Percentiles rank a stretch among this genome's conserved stretches.
Evolutionary conservation across 306 rosid genomes (phyloP).

Genomic region (Malus orientalis): DNA sequence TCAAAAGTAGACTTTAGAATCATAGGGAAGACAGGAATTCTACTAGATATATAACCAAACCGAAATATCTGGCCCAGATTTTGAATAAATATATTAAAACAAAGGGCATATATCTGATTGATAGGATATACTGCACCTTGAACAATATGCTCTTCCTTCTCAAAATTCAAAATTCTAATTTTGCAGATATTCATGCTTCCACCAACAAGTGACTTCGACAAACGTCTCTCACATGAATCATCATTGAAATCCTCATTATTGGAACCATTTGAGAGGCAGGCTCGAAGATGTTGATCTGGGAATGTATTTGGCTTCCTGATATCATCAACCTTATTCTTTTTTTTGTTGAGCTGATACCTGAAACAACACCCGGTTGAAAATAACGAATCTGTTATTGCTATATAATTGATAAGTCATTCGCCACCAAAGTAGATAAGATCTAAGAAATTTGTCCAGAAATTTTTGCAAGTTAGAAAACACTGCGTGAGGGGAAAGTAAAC

Average conservation of each 20-base stretch:
- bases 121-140: slow-evolving; percentile 52
- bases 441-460: background rate
- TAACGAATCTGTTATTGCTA: background rate
- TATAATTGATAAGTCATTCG: background rate
- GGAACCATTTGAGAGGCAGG: slow-evolving; percentile 32
- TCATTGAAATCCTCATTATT: slow-evolving; percentile 59
- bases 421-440: background rate
- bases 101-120: background rate
- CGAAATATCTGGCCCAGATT: background rate
- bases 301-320: slow-evolving; percentile 39
- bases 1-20: slow-evolving; percentile 10
- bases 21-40: slow-evolving; percentile 18
- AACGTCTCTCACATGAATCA: slow-evolving; percentile 33
- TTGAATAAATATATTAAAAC: background rate
- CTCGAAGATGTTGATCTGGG: slow-evolving; percentile 29
- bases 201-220: slow-evolving; percentile 76
- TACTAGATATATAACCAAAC: slow-evolving; percentile 6
- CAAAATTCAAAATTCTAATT: slow-evolving; percentile 46
- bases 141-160: slow-evolving; percentile 48
- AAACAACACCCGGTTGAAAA: slow-evolving; percentile 1
- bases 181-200: slow-evolving; percentile 79
- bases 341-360: slow-evolving; percentile 75
- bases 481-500: background rate
- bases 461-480: background rate
- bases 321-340: slow-evolving; percentile 55